phyloP scores from a whole-genome alignment of 306 rosid species.

The Rosa lucieae region DNA sequence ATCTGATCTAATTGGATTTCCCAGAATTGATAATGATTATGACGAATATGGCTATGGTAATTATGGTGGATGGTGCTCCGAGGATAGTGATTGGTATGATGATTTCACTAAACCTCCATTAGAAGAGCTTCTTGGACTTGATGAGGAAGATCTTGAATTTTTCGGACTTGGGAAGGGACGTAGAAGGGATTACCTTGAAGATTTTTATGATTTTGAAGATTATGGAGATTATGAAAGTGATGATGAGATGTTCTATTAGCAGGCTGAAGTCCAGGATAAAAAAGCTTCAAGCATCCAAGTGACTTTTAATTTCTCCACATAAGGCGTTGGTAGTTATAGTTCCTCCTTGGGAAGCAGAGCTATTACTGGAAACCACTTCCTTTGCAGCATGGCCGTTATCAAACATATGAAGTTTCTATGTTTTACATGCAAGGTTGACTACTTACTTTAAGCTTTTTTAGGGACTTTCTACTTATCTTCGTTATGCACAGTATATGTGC shows the following conservation, averaged over 20 bases:
- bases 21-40: not conserved
- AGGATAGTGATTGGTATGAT: not conserved
- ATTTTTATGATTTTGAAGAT: not conserved
- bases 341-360: not conserved
- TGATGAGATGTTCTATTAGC: not conserved
- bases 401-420: not conserved
- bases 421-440: not conserved
- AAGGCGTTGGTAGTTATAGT: not conserved
- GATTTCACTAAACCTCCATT: not conserved
- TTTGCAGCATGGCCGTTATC: not conserved
- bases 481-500: not conserved
- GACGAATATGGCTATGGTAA: not conserved
- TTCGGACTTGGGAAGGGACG: not conserved
- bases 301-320: not conserved
- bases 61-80: not conserved
- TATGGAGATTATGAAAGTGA: not conserved
- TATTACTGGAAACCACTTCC: not conserved
- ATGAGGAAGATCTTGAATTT: not conserved
- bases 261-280: not conserved
- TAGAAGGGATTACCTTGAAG: not conserved
- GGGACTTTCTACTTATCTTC: not conserved
- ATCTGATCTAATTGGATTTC: not conserved
- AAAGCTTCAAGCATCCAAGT: not conserved
- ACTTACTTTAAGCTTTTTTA: not conserved
- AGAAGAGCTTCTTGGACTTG: not conserved